phyloP scores from a whole-genome alignment of 108 stramenopile species.

The Schizochytrium sp. region DNA sequence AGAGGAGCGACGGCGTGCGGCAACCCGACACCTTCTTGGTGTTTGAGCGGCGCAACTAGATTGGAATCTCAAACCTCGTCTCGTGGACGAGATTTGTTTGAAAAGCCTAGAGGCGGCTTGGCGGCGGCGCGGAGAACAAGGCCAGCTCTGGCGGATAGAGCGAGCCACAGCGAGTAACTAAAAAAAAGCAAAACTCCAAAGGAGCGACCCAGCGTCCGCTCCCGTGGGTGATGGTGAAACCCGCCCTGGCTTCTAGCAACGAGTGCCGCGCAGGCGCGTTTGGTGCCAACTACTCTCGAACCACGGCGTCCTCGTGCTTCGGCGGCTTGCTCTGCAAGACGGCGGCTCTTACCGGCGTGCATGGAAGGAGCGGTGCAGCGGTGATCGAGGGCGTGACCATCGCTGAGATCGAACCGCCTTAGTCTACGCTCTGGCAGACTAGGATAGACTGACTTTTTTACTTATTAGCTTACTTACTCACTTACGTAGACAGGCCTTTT shows the following conservation, averaged over 20 bases:
- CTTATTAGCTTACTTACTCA: too few species aligned
- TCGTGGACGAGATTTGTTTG: too few species aligned
- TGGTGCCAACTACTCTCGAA: neutral
- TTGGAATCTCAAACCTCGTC: too few species aligned
- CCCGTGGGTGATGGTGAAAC: constrained; percentile 18
- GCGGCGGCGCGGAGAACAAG: neutral
- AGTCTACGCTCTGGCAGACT: neutral
- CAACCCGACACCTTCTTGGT: too few species aligned
- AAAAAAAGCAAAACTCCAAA: too few species aligned
- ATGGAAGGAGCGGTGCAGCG: neutral
- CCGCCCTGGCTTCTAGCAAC: constrained; percentile 11
- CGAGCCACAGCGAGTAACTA: too few species aligned
- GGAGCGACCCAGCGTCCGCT: too few species aligned
- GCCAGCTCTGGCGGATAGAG: neutral
- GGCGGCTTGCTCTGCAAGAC: neutral
- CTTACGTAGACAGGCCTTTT: too few species aligned
- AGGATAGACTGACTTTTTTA: neutral
- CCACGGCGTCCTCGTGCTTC: neutral
- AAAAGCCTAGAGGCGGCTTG: neutral
- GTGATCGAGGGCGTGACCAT: constrained; percentile 10
- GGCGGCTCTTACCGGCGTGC: neutral
- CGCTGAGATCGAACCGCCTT: constrained; percentile 41
- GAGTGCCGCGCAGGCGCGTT: constrained; percentile 22
- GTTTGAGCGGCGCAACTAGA: neutral
- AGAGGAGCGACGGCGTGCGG: too few species aligned